Base-by-base conservation (phyloP, 164 flowering plant species). In the Magnolia officinalis region DNA sequence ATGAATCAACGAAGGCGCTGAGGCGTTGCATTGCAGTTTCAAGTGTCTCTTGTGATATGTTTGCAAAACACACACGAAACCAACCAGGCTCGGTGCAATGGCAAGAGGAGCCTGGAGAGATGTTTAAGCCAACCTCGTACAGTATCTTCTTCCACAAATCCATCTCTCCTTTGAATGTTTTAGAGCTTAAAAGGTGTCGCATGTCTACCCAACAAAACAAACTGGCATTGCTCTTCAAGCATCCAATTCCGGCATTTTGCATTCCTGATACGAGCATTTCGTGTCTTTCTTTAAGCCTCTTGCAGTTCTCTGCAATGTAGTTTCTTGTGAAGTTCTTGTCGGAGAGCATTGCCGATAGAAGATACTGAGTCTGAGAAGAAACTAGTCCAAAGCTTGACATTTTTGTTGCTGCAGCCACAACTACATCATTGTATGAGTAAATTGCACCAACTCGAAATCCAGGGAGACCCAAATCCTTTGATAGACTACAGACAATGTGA, bases 391-490 rank as follows among this genome's bases (percentile, higher is more conserved):
- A 94, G 78, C 98, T 94, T 6, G 98, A 91, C 98, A 94, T 94
- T 68, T 92, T 94, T 0, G 95, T 92, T 3, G 95, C 97, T 0
- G 97, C 87, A 0, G 89, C 70, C 8, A 94, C 91, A 1, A 94
- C 90, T 0, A 67, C 24, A 0, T 80, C 76, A 68, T 94, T 83
- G 79, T 86, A 83, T 74, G 97, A 90, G 85, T 92, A 92, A 74
- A 94, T 88, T 3, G 89, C 89, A 13, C 98, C 98, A 31, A 95
- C 90, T 71, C 98, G 88, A 72, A 95, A 95, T 19, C 98, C 98
- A 0, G 98, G 98, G 3, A 95, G 90, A 9, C 97, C 98, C 3
- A 93, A 78, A 75, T 90, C 97, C 76, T 95, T 95, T 6, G 97
- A 91, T 5, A 93, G 91, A 63, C 98, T 92, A 50, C 86, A 88